Base-by-base conservation (phyloP, 108 stramenopile genomes). In the Pseudonitzschia multiseries region DNA sequence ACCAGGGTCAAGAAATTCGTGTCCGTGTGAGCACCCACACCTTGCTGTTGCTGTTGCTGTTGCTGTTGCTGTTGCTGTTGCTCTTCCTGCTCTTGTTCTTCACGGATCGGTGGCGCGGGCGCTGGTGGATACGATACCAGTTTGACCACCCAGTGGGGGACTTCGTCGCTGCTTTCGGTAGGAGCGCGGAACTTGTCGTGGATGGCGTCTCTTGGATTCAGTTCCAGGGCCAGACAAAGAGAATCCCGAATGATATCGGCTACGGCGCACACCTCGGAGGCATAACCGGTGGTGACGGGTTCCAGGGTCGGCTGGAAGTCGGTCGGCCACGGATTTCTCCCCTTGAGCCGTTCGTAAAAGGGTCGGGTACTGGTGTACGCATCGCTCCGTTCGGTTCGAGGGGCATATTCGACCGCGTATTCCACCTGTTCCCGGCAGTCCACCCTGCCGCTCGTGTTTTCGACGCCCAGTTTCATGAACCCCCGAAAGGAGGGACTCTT, bases 351-450 rank as follows among this genome's bases (percentile, higher is more conserved):
- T 65, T 86, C 78, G 53, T 86, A 86, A 24, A 79, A 73, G 29
- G 70, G 79, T 48, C n/a, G n/a, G n/a, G n/a, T n/a, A 36, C 2
- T 6, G 36, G 36, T 14, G 14, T 5, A 10, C 4, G 9, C 46
- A 48, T 48, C 17, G 46, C 46, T 48, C 40, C 26, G 41, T 12
- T 26, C 57, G 41, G 33, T 57, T 57, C 6, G 74, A n/a, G 27
- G 20, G n/a, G 41, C 40, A 42, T 76, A 76, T 56, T 87, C 86
- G n/a, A 79, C 82, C 56, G 84, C 89, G 65, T 83, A 85, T 62
- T 90, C 89, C 54, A 90, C 71, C 64, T 90, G 87, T 43, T 90
- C 89, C 67, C 89, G 56, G n/a, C 48, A 70, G 73, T 90, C 89
- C n/a, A 81, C 64, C 51, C 69, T 77, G 33, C 89, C 89, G 41